Conservation (phyloP, 257 asterid species). For the Voacanga thouarsii region DNA sequence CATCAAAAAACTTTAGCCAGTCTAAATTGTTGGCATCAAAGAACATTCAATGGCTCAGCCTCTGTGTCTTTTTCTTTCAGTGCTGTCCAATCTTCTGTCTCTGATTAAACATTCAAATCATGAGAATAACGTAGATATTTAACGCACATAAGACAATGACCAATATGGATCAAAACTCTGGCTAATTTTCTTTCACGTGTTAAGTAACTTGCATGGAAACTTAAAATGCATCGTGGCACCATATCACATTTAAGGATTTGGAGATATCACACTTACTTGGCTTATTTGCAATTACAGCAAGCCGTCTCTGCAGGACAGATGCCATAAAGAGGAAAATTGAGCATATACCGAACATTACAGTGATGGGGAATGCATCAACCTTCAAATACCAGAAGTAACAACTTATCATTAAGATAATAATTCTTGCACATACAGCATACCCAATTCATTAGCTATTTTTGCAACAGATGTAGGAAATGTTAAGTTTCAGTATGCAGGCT, state of each 20-base stretch:
- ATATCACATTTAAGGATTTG: neutral
- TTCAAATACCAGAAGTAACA: constrained; percentile 23
- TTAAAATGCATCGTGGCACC: neutral
- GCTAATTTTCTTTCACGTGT: neutral
- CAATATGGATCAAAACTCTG: neutral
- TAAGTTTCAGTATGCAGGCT: neutral
- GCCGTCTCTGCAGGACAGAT: constrained; percentile 85
- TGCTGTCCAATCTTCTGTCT: constrained; percentile 66
- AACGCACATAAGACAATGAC: neutral
- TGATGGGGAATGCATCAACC: constrained; percentile 96
- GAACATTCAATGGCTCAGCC: constrained; percentile 53
- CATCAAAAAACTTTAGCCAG: constrained; percentile 10
- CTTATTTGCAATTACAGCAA: constrained; percentile 64
- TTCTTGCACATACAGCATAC: neutral
- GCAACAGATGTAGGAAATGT: neutral
- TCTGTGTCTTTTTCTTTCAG: constrained; percentile 54
- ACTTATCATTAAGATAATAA: neutral
- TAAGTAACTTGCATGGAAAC: neutral
- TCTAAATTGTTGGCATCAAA: constrained; percentile 33
- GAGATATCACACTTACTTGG: constrained; percentile 55
- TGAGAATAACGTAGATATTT: neutral
- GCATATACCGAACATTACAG: constrained; percentile 97
- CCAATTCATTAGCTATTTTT: neutral
- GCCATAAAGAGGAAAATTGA: constrained; percentile 92
- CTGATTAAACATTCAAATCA: constrained; percentile 37